Conservation (phyloP, 2,329 filamentous ascomycete genomes). For the Trichoderma guizhouense region DNA sequence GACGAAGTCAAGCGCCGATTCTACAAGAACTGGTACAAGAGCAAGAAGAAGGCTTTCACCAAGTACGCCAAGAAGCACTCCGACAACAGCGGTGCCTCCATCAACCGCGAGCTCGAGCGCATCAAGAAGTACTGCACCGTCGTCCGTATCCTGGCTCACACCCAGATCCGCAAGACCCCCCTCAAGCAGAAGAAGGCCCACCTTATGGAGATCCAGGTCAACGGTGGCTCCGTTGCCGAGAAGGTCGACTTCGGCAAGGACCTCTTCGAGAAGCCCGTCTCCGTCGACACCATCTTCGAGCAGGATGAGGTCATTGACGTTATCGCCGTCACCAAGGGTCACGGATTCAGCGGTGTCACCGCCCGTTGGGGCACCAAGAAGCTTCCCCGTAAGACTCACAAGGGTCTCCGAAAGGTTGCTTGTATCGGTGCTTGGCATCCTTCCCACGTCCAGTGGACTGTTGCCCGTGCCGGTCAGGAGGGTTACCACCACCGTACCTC, state of each 20-base stretch:
- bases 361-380: conserved; percentile 99
- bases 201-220: conserved; percentile 99
- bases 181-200: conserved; percentile 99
- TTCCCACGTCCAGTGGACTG: conserved; percentile 99
- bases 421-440: conserved; percentile 99
- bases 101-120: conserved; percentile 97
- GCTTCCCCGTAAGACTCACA: conserved; percentile 99
- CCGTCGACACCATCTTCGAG: conserved; percentile 94
- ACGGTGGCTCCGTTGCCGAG: conserved; percentile 91
- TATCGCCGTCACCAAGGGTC: conserved; percentile 99
- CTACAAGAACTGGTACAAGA: conserved; percentile 99
- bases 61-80: conserved; percentile 99
- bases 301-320: conserved; percentile 99
- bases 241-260: conserved; percentile 95
- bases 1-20: conserved; percentile 99
- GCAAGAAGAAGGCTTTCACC: conserved; percentile 99
- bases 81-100: conserved; percentile 82
- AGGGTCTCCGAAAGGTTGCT: conserved; percentile 99
- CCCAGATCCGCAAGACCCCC: conserved; percentile 97
- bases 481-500: conserved; percentile 99
- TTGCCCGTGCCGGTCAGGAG: conserved; percentile 98
- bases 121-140: conserved; percentile 99
- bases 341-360: conserved; percentile 97
- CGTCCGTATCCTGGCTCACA: conserved; percentile 98
- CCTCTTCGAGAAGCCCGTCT: conserved; percentile 98